Conservation (phyloP, 148 eudicot genomes). For the Arbutus unedo region DNA sequence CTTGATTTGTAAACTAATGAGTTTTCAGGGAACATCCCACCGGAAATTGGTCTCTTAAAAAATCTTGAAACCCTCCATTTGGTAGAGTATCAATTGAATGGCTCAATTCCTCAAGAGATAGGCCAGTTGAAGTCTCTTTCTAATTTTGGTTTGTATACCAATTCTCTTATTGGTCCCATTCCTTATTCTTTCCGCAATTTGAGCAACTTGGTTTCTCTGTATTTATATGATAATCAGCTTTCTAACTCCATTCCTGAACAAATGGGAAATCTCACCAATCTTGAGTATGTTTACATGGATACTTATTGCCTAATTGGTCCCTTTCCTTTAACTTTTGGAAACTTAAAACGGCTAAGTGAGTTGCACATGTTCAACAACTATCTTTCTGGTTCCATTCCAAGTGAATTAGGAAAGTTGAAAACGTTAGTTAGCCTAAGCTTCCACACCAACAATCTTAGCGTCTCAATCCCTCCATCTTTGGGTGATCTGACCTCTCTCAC, state of each 20-base stretch:
- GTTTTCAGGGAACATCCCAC: slow-evolving; percentile 5
- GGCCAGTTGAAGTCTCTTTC: background rate
- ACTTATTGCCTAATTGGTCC: background rate
- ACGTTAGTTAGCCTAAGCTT: too few species aligned
- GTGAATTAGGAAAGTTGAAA: too few species aligned
- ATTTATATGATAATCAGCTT: too few species aligned
- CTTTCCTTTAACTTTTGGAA: background rate
- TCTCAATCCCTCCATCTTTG: too few species aligned
- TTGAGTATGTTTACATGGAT: background rate
- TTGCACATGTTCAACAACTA: background rate
- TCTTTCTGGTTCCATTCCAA: background rate
- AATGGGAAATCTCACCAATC: too few species aligned
- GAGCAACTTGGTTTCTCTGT: too few species aligned
- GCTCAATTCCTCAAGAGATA: slow-evolving; percentile 15
- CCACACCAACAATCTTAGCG: too few species aligned
- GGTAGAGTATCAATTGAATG: background rate
- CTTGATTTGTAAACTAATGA: slow-evolving; percentile 10
- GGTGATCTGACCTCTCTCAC: background rate
- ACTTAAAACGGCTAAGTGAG: background rate
- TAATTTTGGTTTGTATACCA: too few species aligned
- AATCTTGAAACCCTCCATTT: background rate
- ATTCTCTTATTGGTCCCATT: too few species aligned
- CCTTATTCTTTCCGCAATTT: too few species aligned
- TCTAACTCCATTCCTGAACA: too few species aligned
- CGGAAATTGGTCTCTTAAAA: background rate